Evolutionary conservation across 306 rosid species (phyloP).

Genomic region (Corylus heterophylla): DNA sequence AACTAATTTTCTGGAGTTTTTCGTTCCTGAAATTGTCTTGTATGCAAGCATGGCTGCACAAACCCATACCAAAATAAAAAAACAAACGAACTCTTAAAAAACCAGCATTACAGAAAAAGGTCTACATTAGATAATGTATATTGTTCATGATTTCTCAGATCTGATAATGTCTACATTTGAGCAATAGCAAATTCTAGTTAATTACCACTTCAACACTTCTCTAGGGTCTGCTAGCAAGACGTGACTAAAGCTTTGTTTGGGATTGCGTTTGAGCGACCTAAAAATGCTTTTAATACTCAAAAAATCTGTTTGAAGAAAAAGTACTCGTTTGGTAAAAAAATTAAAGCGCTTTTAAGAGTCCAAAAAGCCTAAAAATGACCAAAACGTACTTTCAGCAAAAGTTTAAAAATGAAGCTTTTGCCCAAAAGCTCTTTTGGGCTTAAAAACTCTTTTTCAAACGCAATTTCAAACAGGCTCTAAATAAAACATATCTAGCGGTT

Average conservation of each 20-base stretch:
- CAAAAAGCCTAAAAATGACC: no score
- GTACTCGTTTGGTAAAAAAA: no score
- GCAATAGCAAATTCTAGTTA: not conserved
- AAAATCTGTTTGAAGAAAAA: no score
- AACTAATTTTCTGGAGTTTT: conserved; percentile 62
- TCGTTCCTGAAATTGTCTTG: conserved; percentile 86
- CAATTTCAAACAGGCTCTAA: no score
- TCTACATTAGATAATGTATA: not conserved
- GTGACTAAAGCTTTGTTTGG: not conserved
- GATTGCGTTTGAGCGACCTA: no score
- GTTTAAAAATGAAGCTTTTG: no score
- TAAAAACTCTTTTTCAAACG: no score
- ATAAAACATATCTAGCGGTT: not conserved
- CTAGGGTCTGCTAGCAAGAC: not conserved
- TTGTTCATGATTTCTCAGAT: not conserved
- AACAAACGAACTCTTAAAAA: not conserved
- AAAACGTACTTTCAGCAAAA: no score
- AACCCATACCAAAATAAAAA: conserved; percentile 14
- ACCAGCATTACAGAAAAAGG: not conserved
- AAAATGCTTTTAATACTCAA: no score
- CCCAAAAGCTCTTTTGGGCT: no score
- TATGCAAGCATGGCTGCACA: conserved; percentile 90
- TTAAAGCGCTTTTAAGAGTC: no score
- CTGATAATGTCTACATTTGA: not conserved
- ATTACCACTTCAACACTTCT: not conserved